phyloP scores from a whole-genome alignment of 2,329 filamentous ascomycete species.

The Botryotinia globosa region DNA sequence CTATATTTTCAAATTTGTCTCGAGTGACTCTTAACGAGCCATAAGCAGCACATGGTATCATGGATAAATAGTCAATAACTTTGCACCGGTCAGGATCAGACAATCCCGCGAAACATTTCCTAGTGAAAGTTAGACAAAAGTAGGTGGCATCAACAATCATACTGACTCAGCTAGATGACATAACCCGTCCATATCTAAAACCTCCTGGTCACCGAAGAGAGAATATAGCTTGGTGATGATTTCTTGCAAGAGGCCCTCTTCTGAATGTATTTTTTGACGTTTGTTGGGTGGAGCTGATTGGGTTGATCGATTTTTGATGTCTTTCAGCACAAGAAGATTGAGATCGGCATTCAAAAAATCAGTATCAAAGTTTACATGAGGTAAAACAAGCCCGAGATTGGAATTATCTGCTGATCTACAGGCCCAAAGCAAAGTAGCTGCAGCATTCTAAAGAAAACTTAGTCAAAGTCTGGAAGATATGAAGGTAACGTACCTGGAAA shows the following conservation, averaged over 20 bases:
- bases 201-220: slow-evolving; percentile 40
- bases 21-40: slow-evolving; percentile 42
- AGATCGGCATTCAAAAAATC: slow-evolving; percentile 32
- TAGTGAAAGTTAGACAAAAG: slow-evolving; percentile 15
- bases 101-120: slow-evolving; percentile 46
- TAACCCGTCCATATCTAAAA: slow-evolving; percentile 42
- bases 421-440: slow-evolving; percentile 26
- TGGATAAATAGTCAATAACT: slow-evolving; percentile 54
- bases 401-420: slow-evolving; percentile 22
- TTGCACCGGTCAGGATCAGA: slow-evolving; percentile 51
- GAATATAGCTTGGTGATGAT: slow-evolving; percentile 39
- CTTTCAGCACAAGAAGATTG: slow-evolving; percentile 25
- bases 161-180: slow-evolving; percentile 50
- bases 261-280: slow-evolving; percentile 38
- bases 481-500: slow-evolving; percentile 31
- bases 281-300: slow-evolving; percentile 30
- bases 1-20: slow-evolving; percentile 34
- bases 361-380: slow-evolving; percentile 28
- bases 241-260: slow-evolving; percentile 33
- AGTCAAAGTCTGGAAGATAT: slow-evolving; percentile 11
- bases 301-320: slow-evolving; percentile 5
- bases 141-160: not conserved
- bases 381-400: not conserved
- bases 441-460: slow-evolving; percentile 27
- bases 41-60: slow-evolving; percentile 55